Base-by-base conservation (phyloP, 257 asterid species). In the Petrea volubilis region DNA sequence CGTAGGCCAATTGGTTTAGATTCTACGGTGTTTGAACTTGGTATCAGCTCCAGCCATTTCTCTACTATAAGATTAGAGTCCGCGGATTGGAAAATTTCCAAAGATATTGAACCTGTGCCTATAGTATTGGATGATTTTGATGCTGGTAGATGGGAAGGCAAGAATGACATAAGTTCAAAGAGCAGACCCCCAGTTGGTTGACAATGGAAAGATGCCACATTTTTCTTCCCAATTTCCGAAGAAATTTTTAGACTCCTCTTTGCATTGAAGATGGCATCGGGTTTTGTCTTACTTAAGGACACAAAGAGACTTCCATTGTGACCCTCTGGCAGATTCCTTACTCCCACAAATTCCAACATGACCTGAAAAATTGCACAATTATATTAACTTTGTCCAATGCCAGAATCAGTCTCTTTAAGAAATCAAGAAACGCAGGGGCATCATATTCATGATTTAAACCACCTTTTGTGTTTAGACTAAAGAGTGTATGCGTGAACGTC, bases 151-250 rank as follows among this genome's bases (percentile, higher is more conserved):
- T 31, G 74, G 62, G 86, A 84, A n/a, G 87, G 59, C 33, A 75
- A 75, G 68, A 46, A 60, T 73, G 88, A 76, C 74, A 77, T 51
- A 59, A 95, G 94, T 72, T 95, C 97, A 62, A 91, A 81, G 73
- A 78, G 57, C 57, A 95, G 79, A 58, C 79, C 21, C 60, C 98
- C 99, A 60, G 82, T 76, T 33, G 96, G 90, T 78, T 92, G 88
- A 75, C 99, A 95, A 72, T 85, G 93, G 83, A 95, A 95, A 72
- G 85, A 62, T 4, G 98, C 97, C 52, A 90, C 98, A 78, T 90
- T 89, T 67, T 95, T 95, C 79, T 77, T 81, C 80, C 96, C 91
- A 57, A 84, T 69, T 74, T 88, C 91, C 2, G 98, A 90, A 72
- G 84, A 83, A 70, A 95, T 85, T 36, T 79, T 61, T 40, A 94